Conservation (phyloP, 371 early-diverging fungal genomes). For the Syncephalis plumigaleata region DNA sequence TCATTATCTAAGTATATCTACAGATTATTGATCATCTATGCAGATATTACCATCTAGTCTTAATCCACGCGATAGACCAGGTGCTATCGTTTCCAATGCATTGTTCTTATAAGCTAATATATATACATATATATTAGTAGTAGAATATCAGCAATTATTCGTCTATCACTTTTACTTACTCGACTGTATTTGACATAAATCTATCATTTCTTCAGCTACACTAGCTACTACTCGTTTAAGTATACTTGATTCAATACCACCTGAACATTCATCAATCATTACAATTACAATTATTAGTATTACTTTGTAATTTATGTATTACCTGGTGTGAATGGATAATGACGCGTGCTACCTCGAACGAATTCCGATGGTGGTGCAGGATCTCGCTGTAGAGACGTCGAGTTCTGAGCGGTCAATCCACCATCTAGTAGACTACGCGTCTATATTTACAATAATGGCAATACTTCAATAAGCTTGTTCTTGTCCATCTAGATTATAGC, state of each 20-base stretch:
- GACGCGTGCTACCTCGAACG: slow-evolving; percentile 50
- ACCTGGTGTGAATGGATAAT: slow-evolving; percentile 73
- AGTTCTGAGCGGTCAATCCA: slow-evolving; percentile 39
- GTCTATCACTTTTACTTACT: too few relatives aligned
- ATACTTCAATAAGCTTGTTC: too few relatives aligned
- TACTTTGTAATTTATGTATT: too few relatives aligned
- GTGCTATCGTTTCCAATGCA: slow-evolving; percentile 26
- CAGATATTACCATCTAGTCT: slow-evolving; percentile 24
- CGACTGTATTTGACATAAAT: slow-evolving; percentile 23
- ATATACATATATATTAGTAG: too few relatives aligned
- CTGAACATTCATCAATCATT: slow-evolving; percentile 1
- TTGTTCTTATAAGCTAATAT: slow-evolving; percentile 11
- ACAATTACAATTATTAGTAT: slow-evolving; percentile 1
- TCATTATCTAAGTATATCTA: too few relatives aligned
- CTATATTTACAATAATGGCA: too few relatives aligned
- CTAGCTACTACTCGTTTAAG: slow-evolving; percentile 7
- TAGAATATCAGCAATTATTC: too few relatives aligned
- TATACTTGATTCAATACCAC: slow-evolving; percentile 12
- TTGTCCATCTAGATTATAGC: background rate
- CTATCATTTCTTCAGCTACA: slow-evolving; percentile 12
- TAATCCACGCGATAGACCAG: slow-evolving; percentile 46
- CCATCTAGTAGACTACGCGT: slow-evolving; percentile 1
- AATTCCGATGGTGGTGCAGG: slow-evolving; percentile 40
- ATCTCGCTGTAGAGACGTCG: slow-evolving; percentile 52
- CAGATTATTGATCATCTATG: too few relatives aligned